A percentile compares a stretch with the other conserved stretches of the same genome.
Conservation (phyloP, 176 grass and related monocot species). For the Lolium multiflorum region DNA sequence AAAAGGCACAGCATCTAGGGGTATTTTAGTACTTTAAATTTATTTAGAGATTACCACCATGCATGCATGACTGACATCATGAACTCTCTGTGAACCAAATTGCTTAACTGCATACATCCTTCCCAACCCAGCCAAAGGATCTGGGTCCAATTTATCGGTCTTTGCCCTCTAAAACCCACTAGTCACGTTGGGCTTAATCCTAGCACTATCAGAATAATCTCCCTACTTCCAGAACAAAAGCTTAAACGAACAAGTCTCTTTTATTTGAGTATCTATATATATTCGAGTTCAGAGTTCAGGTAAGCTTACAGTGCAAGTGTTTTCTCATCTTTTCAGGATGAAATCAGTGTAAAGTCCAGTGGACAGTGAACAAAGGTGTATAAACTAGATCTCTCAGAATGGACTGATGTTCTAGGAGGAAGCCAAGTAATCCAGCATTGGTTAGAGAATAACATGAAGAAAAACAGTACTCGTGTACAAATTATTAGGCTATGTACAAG, state of each 20-base stretch:
- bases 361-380: conserved; percentile 37
- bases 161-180: conserved; percentile 17
- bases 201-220: conserved; percentile 33
- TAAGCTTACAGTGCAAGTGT: conserved; percentile 29
- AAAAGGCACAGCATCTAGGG: not conserved
- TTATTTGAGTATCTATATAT: not conserved
- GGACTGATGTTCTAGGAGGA: conserved; percentile 27
- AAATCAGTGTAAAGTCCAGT: conserved; percentile 24
- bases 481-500: conserved; percentile 46
- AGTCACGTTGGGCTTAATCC: conserved; percentile 37
- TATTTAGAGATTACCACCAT: conserved; percentile 31
- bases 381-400: conserved; percentile 38
- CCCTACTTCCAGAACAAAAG: conserved; percentile 34
- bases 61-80: conserved; percentile 11
- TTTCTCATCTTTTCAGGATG: conserved; percentile 45
- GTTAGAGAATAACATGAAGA: conserved; percentile 52
- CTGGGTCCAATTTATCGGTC: not conserved
- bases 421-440: conserved; percentile 46
- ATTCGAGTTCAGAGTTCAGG: conserved; percentile 14
- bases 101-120: conserved; percentile 23
- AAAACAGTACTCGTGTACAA: conserved; percentile 35
- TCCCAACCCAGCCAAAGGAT: conserved; percentile 9
- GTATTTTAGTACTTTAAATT: conserved; percentile 19
- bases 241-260: conserved; percentile 20
- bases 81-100: conserved; percentile 6